These are phyloP conservation scores for Polychaeton citri DNA, from an alignment of 2,329 filamentous ascomycete genomes.

Conservation along the genomic window DNA sequence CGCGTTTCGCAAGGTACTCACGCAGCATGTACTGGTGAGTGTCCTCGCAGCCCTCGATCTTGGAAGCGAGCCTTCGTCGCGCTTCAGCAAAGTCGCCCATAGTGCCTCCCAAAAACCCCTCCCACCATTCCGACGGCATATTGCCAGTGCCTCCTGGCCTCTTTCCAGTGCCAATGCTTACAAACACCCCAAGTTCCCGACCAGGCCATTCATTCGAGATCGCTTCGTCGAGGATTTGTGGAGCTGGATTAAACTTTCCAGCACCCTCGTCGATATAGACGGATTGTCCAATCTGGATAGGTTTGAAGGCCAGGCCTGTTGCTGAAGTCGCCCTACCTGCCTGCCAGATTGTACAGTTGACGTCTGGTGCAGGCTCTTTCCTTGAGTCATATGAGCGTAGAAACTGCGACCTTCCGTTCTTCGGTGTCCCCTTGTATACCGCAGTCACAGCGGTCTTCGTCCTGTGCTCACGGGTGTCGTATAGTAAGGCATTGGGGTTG, in stretches of 20 bases:
- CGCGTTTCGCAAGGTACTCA: conserved; percentile 59
- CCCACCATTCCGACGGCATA: conserved; percentile 70
- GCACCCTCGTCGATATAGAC: conserved; percentile 86
- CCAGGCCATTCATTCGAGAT: conserved; percentile 90
- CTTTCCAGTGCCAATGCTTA: conserved; percentile 91
- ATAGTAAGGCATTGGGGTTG: conserved; percentile 74
- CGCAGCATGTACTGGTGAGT: conserved; percentile 78
- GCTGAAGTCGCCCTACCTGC: conserved; percentile 89
- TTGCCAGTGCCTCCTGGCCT: conserved; percentile 59
- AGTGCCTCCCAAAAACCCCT: conserved; percentile 58
- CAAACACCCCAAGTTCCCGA: conserved; percentile 77
- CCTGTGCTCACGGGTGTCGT: conserved; percentile 71
- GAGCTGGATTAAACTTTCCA: conserved; percentile 84
- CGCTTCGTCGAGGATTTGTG: conserved; percentile 77
- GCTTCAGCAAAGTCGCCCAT: conserved; percentile 88
- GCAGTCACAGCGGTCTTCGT: conserved; percentile 68
- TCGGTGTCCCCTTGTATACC: conserved; percentile 70
- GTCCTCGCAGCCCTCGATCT: conserved; percentile 89
- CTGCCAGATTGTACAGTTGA: conserved; percentile 93
- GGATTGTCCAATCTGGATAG: conserved; percentile 84
- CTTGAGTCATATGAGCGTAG: conserved; percentile 91
- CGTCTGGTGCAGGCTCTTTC: conserved; percentile 79
- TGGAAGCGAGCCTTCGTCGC: conserved; percentile 65
- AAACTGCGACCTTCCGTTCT: conserved; percentile 49
- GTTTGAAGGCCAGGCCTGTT: conserved; percentile 88